Evolutionary conservation across 345 rosid genomes (phyloP).

Genomic region (Noccaea bulbosa): DNA sequence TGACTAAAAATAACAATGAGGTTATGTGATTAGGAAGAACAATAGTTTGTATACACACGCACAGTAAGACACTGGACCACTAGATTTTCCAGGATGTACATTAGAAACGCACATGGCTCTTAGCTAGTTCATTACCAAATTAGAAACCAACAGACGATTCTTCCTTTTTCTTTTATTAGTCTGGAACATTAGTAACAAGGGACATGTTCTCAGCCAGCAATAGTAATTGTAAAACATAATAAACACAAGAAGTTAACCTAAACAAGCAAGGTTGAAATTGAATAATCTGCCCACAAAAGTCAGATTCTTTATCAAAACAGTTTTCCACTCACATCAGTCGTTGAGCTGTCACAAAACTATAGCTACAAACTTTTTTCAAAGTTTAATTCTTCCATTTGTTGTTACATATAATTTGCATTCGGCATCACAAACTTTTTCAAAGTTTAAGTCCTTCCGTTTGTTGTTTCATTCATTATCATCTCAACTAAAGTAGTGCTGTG

Average conservation of each 20-base stretch:
- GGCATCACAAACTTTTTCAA: too few relatives aligned
- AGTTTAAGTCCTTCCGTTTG: too few relatives aligned
- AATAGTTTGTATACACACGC: too few relatives aligned
- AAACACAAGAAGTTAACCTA: neutral
- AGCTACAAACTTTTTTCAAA: neutral
- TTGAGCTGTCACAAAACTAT: slow-evolving; percentile 1
- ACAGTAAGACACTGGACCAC: too few relatives aligned
- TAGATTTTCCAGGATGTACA: too few relatives aligned
- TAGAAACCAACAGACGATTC: neutral
- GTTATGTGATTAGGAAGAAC: too few relatives aligned
- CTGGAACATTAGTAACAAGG: neutral
- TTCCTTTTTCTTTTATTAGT: neutral
- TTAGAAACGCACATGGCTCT: too few relatives aligned
- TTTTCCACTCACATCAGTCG: slow-evolving; percentile 15
- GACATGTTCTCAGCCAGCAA: neutral
- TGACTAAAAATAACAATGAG: too few relatives aligned
- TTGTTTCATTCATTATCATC: neutral
- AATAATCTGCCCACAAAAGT: neutral
- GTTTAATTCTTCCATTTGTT: neutral
- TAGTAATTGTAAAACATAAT: neutral
- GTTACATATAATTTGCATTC: slow-evolving; percentile 2
- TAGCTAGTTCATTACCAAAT: too few relatives aligned
- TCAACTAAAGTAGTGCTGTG: neutral
- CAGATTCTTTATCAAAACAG: neutral
- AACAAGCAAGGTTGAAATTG: slow-evolving; percentile 2